These are phyloP conservation scores for Chrysanthemum lavandulifolium DNA, from an alignment of 129 eudicot species.

Conservation along the genomic window DNA sequence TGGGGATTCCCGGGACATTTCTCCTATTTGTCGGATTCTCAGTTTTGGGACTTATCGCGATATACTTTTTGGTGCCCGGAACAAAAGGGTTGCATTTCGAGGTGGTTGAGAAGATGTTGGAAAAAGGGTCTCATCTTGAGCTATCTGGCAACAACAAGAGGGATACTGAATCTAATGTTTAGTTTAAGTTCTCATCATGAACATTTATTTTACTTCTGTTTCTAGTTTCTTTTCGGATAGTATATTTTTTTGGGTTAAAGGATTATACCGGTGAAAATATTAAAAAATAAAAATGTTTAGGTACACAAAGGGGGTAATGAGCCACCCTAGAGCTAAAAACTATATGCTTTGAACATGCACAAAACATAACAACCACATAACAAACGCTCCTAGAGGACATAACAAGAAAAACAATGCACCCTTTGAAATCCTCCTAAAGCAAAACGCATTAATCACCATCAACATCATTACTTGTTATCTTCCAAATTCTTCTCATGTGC, in stretches of 20 bases:
- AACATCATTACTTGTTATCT: too few relatives aligned
- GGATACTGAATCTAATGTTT: background rate
- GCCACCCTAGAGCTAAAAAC: too few relatives aligned
- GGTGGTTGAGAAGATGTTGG: conserved; percentile 51
- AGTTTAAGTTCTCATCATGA: background rate
- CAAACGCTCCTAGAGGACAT: too few relatives aligned
- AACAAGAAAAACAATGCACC: too few relatives aligned
- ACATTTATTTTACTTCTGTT: background rate
- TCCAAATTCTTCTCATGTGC: too few relatives aligned
- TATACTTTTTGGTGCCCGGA: conserved; percentile 57
- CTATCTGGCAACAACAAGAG: background rate
- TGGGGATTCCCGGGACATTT: conserved; percentile 54
- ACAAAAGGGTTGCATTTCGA: conserved; percentile 66
- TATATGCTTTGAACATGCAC: too few relatives aligned
- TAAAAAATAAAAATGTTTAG: too few relatives aligned
- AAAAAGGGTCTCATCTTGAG: conserved; percentile 37
- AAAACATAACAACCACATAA: too few relatives aligned
- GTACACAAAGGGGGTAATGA: too few relatives aligned
- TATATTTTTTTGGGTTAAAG: background rate
- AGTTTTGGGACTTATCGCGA: conserved; percentile 34
- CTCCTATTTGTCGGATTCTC: conserved; percentile 57
- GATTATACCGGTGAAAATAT: too few relatives aligned
- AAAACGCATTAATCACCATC: too few relatives aligned
- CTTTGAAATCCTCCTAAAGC: too few relatives aligned
- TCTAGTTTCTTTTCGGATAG: background rate